Base-by-base conservation (phyloP, 2,329 filamentous ascomycete genomes). In the Paraphoma chrysanthemicola region DNA sequence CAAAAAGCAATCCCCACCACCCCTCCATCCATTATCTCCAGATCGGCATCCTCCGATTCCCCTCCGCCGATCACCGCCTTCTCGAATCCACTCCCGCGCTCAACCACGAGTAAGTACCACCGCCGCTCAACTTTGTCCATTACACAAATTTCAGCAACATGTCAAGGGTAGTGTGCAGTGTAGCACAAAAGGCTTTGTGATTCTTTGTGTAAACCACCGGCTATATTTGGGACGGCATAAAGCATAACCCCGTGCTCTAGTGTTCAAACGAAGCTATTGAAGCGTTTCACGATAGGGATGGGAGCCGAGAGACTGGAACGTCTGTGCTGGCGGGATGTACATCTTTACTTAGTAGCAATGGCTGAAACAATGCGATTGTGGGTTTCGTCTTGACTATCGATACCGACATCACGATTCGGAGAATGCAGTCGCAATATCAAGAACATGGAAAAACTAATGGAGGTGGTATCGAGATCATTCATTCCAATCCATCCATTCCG, bases 21-120 rank as follows among this genome's bases (percentile, higher is more conserved):
- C 46, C 46, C 46, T 48, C 33, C 12, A 41, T 23, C 3, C 23
- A 23, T 23, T 23, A 23, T n/a, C 31, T 48, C 16, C 17, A 38
- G 14, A 45, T 51, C 49, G 49, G 49, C 49, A 23, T 6, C 33
- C 49, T 46, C 49, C 48, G 48, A 51, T 33, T 1, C 29, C 29
- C 39, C 39, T 42, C 39, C 39, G 39, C 39, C 39, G 39, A 42
- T 42, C 39, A n/a, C 39, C 39, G 39, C 39, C 11, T 3, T 2
- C 39, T 42, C 39, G 16, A 16, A 17, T 16, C 16, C 16, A 42
- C 14, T 42, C 39, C 10, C 11, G 11, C 16, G 11, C 39, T 7
- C 3, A 4, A 36, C 33, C 33, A 36, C 33, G 33, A 36, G 14
- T 36, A 36, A 23, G 23, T 23, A 23, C 23, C 23, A 23, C 23